Percentiles rank a stretch among this genome's conserved stretches.
These are phyloP conservation scores for Aegilops tauschii DNA, from an alignment of 176 grass and related monocot species.

Conservation along the genomic window DNA sequence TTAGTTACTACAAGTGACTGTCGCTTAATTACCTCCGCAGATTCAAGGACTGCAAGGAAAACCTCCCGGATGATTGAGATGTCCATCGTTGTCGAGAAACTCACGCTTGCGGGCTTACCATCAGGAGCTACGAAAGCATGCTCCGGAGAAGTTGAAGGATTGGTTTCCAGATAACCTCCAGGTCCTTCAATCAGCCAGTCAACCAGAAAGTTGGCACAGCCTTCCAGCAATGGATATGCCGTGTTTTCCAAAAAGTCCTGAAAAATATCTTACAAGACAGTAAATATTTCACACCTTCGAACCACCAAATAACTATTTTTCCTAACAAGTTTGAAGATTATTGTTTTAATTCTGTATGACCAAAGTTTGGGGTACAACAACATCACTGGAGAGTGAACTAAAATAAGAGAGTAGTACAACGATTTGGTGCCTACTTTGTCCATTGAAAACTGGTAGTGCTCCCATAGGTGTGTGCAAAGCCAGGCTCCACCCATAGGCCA, in stretches of 20 bases:
- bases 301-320: background rate
- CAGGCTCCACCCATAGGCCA: constrained; percentile 95
- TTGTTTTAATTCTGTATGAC: background rate
- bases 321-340: background rate
- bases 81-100: constrained; percentile 93
- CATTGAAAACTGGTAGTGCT: constrained; percentile 64
- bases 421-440: constrained; percentile 55
- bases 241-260: constrained; percentile 72
- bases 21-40: constrained; percentile 46
- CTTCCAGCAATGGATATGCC: constrained; percentile 73
- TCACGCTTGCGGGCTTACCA: constrained; percentile 72
- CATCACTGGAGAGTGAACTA: background rate
- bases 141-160: constrained; percentile 88
- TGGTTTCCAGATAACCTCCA: constrained; percentile 60
- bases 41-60: constrained; percentile 46
- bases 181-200: constrained; percentile 71
- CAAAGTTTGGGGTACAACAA: too few species aligned
- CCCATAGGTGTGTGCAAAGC: constrained; percentile 84
- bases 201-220: constrained; percentile 63
- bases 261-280: background rate
- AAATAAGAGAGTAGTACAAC: background rate
- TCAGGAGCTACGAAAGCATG: constrained; percentile 69
- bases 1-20: background rate
- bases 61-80: constrained; percentile 74
- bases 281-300: background rate